Evolutionary conservation across 805 yeast species (phyloP).

Genomic region (Ogataea dorogensis): DNA sequence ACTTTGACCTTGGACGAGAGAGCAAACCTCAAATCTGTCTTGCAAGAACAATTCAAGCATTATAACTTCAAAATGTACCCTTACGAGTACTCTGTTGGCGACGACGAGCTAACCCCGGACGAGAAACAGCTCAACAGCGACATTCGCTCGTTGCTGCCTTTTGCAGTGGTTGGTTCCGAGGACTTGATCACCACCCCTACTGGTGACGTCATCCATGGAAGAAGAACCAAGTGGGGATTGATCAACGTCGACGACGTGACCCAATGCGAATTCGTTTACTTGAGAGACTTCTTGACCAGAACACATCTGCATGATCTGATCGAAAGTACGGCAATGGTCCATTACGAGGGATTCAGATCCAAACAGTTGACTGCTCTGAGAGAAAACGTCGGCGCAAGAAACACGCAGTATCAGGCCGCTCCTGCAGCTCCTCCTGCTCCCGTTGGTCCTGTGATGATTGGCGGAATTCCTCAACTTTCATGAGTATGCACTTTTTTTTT

Average conservation of each 20-base stretch:
- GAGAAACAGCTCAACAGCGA: conserved; percentile 72
- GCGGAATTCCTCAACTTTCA: conserved; percentile 14
- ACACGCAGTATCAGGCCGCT: conserved; percentile 30
- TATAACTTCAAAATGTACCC: conserved; percentile 83
- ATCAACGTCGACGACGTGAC: conserved; percentile 91
- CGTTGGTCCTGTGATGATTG: conserved; percentile 8
- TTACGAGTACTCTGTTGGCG: conserved; percentile 46
- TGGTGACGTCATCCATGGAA: conserved; percentile 82
- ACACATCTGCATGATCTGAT: conserved; percentile 95
- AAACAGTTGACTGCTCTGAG: conserved; percentile 92
- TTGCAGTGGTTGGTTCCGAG: conserved; percentile 93
- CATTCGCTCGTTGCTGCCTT: conserved; percentile 78
- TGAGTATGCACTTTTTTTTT: conserved; percentile 8
- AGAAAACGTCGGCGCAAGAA: conserved; percentile 68
- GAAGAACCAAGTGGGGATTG: conserved; percentile 92
- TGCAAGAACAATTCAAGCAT: conserved; percentile 73
- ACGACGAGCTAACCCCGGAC: conserved; percentile 53
- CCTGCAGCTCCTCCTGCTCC: conserved; percentile 2
- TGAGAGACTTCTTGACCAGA: conserved; percentile 91
- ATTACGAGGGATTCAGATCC: conserved; percentile 90
- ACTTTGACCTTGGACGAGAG: conserved; percentile 85
- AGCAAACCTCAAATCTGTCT: conserved; percentile 66
- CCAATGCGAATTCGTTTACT: conserved; percentile 93
- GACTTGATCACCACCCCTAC: conserved; percentile 62
- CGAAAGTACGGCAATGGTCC: conserved; percentile 83